Conservation (phyloP, 2,329 filamentous ascomycete genomes). For the Grosmannia huntii region DNA sequence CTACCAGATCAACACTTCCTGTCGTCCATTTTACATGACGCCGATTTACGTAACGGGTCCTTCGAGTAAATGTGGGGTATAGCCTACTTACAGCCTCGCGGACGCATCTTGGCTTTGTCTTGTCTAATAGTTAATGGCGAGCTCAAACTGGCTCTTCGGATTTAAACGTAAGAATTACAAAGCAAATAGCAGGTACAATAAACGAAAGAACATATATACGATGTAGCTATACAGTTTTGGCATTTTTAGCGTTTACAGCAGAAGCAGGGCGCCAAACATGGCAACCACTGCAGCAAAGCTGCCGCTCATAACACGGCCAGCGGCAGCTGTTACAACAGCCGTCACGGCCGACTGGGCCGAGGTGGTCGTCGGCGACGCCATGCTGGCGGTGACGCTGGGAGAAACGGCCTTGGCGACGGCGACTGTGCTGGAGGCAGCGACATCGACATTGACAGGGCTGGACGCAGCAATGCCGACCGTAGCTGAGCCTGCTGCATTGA, state of each 20-base stretch:
- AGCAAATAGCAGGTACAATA: too few relatives aligned
- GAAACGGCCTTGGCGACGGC: background rate
- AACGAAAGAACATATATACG: too few relatives aligned
- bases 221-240: background rate
- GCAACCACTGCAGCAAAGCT: background rate
- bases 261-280: conserved; percentile 3
- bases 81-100: too few relatives aligned
- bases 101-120: too few relatives aligned
- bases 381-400: background rate
- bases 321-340: background rate
- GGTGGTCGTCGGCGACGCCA: background rate
- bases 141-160: background rate
- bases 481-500: background rate
- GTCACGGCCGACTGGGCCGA: background rate
- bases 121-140: too few relatives aligned
- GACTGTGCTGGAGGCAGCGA: background rate
- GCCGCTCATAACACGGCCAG: background rate
- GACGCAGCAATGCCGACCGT: background rate
- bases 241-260: background rate
- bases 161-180: too few relatives aligned
- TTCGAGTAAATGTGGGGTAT: too few relatives aligned
- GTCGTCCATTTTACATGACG: too few relatives aligned
- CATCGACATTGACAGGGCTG: background rate
- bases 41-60: too few relatives aligned
- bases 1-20: too few relatives aligned